Evolutionary conservation across 768 basidiomycete species (phyloP).

Genomic region (Leccinum fibrillosum): DNA sequence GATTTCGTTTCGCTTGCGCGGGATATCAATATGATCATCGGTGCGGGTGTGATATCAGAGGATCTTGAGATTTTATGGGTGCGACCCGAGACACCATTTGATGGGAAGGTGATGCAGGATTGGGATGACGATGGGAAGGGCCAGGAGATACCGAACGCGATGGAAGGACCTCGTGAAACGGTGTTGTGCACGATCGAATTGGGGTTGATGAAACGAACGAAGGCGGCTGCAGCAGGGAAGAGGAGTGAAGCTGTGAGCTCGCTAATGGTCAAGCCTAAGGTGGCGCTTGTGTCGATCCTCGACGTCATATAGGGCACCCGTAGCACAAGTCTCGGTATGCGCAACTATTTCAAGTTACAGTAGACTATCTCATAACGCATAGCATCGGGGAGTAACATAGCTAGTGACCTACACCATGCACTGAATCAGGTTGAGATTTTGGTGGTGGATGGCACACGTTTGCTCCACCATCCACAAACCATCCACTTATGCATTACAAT

Average conservation of each 20-base stretch:
- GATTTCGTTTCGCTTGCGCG: constrained; percentile 43
- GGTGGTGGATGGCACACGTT: no score
- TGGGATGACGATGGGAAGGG: constrained; percentile 18
- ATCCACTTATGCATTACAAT: no score
- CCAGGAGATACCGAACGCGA: background rate
- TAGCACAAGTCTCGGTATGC: background rate
- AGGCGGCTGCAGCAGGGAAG: constrained; percentile 3
- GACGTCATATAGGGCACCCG: constrained; percentile 10
- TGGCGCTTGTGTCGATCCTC: constrained; percentile 30
- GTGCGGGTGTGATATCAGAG: constrained; percentile 23
- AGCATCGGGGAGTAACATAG: no score
- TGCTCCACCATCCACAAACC: no score
- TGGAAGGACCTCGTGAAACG: background rate
- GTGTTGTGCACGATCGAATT: constrained; percentile 34
- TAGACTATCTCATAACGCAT: no score
- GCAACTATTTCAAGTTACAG: no score
- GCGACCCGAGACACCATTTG: constrained; percentile 10
- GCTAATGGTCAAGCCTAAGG: constrained; percentile 32
- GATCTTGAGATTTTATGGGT: constrained; percentile 21
- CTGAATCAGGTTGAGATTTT: no score
- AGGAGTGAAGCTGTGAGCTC: constrained; percentile 13
- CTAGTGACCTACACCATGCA: no score
- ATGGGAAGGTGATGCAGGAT: constrained; percentile 21
- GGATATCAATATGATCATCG: constrained; percentile 36
- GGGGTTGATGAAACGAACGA: constrained; percentile 26